Conservation (phyloP, 805 yeast species). For the Tetrapisispora phaffii region DNA sequence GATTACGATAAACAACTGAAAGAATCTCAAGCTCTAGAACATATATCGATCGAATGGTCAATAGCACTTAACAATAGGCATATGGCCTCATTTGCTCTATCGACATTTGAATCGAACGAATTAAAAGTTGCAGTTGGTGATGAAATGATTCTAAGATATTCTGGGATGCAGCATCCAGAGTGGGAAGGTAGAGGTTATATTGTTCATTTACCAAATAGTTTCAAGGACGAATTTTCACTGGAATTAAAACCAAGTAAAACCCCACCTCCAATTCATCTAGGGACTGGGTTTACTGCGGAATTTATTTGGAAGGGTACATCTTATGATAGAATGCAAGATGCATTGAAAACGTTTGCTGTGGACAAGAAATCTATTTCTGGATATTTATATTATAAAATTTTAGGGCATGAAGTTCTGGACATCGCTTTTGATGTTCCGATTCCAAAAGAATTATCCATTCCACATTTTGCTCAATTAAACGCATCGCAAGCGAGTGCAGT, state of each 20-base stretch:
- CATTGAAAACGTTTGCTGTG: constrained; percentile 62
- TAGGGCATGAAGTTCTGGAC: constrained; percentile 69
- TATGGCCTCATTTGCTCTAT: constrained; percentile 57
- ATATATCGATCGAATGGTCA: constrained; percentile 66
- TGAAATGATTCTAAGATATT: constrained; percentile 59
- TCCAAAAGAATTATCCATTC: constrained; percentile 53
- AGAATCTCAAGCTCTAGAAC: constrained; percentile 69
- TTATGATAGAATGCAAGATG: constrained; percentile 74
- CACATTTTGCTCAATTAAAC: constrained; percentile 62
- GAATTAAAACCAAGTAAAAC: constrained; percentile 44
- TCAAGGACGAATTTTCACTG: constrained; percentile 58
- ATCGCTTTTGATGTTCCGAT: constrained; percentile 51
- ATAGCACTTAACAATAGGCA: constrained; percentile 53
- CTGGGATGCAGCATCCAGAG: constrained; percentile 44
- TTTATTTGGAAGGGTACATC: constrained; percentile 85
- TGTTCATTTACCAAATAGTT: constrained; percentile 57
- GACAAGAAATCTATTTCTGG: constrained; percentile 61
- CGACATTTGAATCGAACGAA: constrained; percentile 56
- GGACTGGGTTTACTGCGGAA: constrained; percentile 68
- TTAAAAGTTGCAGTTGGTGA: constrained; percentile 77
- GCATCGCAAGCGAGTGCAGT: constrained; percentile 75
- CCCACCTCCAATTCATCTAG: constrained; percentile 44
- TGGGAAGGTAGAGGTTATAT: constrained; percentile 74
- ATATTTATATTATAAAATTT: constrained; percentile 61
- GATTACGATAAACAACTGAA: constrained; percentile 65